Conservation (phyloP, 805 yeast genomes). For the Candida broadrunensis region DNA sequence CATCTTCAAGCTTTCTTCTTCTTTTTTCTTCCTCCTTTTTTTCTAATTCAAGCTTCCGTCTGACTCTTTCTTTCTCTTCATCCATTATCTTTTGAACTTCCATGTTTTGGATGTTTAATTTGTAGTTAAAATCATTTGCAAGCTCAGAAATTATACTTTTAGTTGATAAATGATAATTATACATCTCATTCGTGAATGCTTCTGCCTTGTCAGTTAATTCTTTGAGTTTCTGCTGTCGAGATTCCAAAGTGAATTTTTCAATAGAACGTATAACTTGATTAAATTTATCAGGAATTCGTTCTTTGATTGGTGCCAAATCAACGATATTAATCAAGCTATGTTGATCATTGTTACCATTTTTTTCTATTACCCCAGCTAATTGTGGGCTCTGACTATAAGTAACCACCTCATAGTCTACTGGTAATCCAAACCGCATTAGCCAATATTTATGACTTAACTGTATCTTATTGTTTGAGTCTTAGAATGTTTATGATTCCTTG, state of each 20-base stretch:
- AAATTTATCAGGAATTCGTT: not conserved
- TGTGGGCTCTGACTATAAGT: conserved; percentile 4
- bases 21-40: conserved; percentile 14
- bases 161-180: conserved; percentile 1
- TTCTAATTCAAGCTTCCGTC: conserved; percentile 17
- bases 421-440: conserved; percentile 27
- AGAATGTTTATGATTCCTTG: too few species aligned
- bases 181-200: not conserved
- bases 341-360: not conserved
- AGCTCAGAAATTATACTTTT: conserved; percentile 1
- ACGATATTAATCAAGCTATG: too few species aligned
- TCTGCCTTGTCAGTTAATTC: not conserved
- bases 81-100: conserved; percentile 15
- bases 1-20: conserved; percentile 19
- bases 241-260: not conserved
- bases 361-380: not conserved
- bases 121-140: conserved; percentile 1
- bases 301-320: not conserved
- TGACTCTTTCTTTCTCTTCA: conserved; percentile 16
- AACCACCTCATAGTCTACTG: conserved; percentile 18
- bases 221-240: not conserved
- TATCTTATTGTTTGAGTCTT: too few species aligned
- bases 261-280: conserved; percentile 1
- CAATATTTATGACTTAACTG: too few species aligned
- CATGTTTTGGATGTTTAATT: conserved; percentile 12